phyloP scores from a whole-genome alignment of 208 protist species.

The Acanthamoeba lenticulata region DNA sequence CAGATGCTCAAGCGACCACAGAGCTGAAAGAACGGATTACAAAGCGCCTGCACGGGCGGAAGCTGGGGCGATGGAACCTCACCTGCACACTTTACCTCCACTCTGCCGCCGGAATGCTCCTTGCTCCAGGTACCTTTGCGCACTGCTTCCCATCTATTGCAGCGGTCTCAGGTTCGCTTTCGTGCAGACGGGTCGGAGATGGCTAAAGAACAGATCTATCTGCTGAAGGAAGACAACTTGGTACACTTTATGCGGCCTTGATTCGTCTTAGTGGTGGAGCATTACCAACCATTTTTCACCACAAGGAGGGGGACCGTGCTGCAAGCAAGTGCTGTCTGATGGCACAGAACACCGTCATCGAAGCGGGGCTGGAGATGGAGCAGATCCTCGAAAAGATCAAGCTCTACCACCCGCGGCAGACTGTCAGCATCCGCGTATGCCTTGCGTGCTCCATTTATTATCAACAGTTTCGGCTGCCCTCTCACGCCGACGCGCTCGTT shows the following conservation, averaged over 20 bases:
- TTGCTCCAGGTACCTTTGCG: not conserved
- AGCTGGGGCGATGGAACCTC: slow-evolving; percentile 23
- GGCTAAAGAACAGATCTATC: slow-evolving; percentile 3
- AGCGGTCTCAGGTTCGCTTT: not conserved
- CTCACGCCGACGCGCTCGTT: not conserved
- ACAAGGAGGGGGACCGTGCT: not conserved
- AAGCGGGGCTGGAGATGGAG: slow-evolving; percentile 49
- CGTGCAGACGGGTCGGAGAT: not conserved
- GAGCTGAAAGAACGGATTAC: slow-evolving; percentile 20
- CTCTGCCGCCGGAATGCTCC: not conserved
- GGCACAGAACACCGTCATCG: slow-evolving; percentile 1
- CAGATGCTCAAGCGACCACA: not conserved
- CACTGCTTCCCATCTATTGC: not conserved
- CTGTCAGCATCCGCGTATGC: not conserved
- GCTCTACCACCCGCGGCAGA: slow-evolving; percentile 14
- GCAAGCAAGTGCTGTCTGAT: slow-evolving; percentile 32
- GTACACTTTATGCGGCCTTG: too few relatives aligned
- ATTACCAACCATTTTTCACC: not conserved
- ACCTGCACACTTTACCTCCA: slow-evolving; percentile 55
- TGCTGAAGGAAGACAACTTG: not conserved
- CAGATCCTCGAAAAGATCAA: slow-evolving; percentile 43
- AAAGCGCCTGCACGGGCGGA: not conserved
- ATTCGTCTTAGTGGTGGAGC: too few relatives aligned
- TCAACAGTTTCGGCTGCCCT: not conserved
- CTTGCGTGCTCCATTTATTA: too few relatives aligned